Evolutionary conservation across 2,329 filamentous ascomycete genomes (phyloP), one percentile per base, ranked within the genome.

Genomic region (Colletotrichum ledebouriae): DNA sequence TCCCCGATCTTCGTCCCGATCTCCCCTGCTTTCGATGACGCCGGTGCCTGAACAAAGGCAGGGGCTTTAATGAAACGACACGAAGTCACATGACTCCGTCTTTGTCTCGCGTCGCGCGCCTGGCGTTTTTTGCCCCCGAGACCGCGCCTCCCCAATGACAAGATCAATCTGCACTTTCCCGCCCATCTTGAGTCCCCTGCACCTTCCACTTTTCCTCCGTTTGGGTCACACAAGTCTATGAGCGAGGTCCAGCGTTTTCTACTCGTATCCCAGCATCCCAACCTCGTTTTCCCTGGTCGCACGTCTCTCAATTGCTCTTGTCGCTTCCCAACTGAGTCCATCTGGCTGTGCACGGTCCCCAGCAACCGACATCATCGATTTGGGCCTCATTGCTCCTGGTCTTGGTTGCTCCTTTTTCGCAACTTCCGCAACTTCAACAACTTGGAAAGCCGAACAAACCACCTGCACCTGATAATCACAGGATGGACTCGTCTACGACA

Each of bases 81-180:
- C 66, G 68, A 70, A 22, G 15, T 63, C 72, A 59, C 77, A 77
- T 80, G 78, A 79, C 71, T 69, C 69, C 79, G 78, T 72, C 75
- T 64, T 72, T 53, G 63, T 73, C 73, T 79, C 78, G 79, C 77
- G 79, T 80, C 70, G 67, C 64, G 34, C 61, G 59, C 64, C 46
- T 44, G 4, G 15, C 22, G 17, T 67, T 58, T 58, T 41, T 17
- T 29, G 29, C 15, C 44, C 39, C 53, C 60, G 12, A 13, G 13
- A 64, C 55, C 60, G 64, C 64, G 64, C 20, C 60, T 29, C 49
- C 52, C 52, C 34, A 11, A 17, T 29, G 55, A 47, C 37, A 47
- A 50, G 29, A 29, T 29, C 29, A 39, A 10, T 11, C 42, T 12
- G 50, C 1, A 12, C 29, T 34, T 63, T 53, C 37, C 39, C 58